A percentile compares a stretch with the other conserved stretches of the same genome.
phyloP scores from a whole-genome alignment of 2,329 filamentous ascomycete species.

The Amphichorda felina region DNA sequence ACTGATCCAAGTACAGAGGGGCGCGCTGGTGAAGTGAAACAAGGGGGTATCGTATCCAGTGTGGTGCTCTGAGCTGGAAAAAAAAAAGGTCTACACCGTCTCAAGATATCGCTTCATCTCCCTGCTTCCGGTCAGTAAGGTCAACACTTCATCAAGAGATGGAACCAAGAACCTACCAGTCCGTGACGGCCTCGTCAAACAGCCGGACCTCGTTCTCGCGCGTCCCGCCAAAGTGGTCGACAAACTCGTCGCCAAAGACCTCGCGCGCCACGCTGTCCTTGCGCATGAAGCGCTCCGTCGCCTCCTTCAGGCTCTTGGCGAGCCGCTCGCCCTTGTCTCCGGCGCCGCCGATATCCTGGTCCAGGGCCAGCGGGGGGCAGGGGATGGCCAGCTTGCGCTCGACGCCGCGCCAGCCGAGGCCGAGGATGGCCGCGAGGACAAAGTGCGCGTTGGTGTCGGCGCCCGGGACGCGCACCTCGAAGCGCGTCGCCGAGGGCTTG shows the following conservation, averaged over 20 bases:
- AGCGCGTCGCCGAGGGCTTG: slow-evolving; percentile 74
- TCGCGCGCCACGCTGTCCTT: slow-evolving; percentile 81
- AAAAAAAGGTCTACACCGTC: slow-evolving; percentile 34
- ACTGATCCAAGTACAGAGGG: background rate
- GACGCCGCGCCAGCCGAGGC: slow-evolving; percentile 79
- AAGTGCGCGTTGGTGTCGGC: slow-evolving; percentile 86
- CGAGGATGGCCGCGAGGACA: slow-evolving; percentile 77
- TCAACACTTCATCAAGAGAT: slow-evolving; percentile 6
- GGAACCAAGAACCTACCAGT: slow-evolving; percentile 56
- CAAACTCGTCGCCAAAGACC: slow-evolving; percentile 88
- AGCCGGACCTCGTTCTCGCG: slow-evolving; percentile 81
- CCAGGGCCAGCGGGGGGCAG: slow-evolving; percentile 73
- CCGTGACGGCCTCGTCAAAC: slow-evolving; percentile 94
- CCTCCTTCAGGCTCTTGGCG: slow-evolving; percentile 77
- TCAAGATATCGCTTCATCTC: slow-evolving; percentile 71
- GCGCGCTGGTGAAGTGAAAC: background rate
- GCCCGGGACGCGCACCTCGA: slow-evolving; percentile 89
- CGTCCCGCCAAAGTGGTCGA: slow-evolving; percentile 89
- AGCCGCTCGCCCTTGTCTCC: slow-evolving; percentile 64
- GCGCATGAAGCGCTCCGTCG: slow-evolving; percentile 64
- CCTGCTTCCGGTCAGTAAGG: no score
- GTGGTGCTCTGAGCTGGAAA: background rate
- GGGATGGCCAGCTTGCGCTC: slow-evolving; percentile 83
- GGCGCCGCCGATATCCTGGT: slow-evolving; percentile 65
- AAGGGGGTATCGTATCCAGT: background rate